These are phyloP conservation scores for Aspergillus thermomutatus DNA, from an alignment of 2,329 filamentous ascomycete species.

Conservation along the genomic window DNA sequence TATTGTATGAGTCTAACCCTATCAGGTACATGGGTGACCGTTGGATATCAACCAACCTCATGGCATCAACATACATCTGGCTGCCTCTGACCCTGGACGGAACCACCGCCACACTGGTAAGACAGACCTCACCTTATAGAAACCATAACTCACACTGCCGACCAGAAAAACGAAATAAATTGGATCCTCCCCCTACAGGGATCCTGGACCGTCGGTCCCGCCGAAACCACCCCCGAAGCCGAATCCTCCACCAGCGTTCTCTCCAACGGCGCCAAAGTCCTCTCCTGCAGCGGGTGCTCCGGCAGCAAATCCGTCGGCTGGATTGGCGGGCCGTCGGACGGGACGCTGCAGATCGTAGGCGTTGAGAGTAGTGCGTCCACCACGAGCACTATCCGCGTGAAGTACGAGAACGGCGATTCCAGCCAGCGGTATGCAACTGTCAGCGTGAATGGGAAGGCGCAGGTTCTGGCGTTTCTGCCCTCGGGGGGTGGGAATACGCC, in stretches of 20 bases:
- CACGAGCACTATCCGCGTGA: conserved; percentile 52
- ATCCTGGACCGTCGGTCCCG: conserved; percentile 2
- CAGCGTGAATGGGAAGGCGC: conserved; percentile 52
- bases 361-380: conserved; percentile 46
- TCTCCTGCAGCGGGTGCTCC: conserved; percentile 54
- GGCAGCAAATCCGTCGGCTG: conserved; percentile 51
- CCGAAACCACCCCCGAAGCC: background rate
- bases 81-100: conserved; percentile 48
- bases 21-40: conserved; percentile 62
- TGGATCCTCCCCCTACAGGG: conserved; percentile 8
- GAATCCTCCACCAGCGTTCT: conserved; percentile 26
- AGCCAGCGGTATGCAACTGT: conserved; percentile 53
- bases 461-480: conserved; percentile 56
- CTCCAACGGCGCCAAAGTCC: conserved; percentile 43
- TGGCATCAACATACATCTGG: conserved; percentile 63
- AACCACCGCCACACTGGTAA: conserved; percentile 5
- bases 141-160: background rate
- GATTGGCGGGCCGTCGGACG: conserved; percentile 49
- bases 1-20: background rate
- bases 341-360: conserved; percentile 47
- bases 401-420: conserved; percentile 56
- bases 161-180: background rate
- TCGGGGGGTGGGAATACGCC: conserved; percentile 20
- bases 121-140: background rate
- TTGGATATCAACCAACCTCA: conserved; percentile 60